Evolutionary conservation across 495 filamentous ascomycete genomes (phyloP), one percentile per base, ranked within the genome.

Genomic region (Copromyces sp.): DNA sequence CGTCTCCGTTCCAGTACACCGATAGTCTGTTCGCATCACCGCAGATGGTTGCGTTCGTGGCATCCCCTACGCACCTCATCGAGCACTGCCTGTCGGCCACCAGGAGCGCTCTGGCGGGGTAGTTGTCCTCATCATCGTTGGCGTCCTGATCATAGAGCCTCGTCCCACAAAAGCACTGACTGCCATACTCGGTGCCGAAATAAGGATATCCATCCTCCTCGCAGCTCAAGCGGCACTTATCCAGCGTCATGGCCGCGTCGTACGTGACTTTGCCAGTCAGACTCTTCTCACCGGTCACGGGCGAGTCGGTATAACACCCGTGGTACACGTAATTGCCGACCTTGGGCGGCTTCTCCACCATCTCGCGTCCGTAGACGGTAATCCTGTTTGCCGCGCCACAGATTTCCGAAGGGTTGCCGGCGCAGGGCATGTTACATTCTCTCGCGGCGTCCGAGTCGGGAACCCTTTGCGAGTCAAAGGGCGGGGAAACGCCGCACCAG

Each of bases 361-460:
- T 3, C 2, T 69, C 44, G 65, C 17, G 65, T 39, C n/a, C 74
- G 29, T 83, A 86, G n/a, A 86, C 68, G 45, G 77, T 80, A 7
- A 85, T 70, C 6, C 77, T 68, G 47, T 81, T 78, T 17, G 70
- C 75, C 17, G 74, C 82, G 20, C 85, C 85, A 73, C 85, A 87
- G 40, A 79, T 81, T 74, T 85, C 73, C 42, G 38, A 75, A 4
- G 72, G 40, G 24, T 84, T 75, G 32, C 84, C 85, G 37, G 76
- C 78, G 74, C 84, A 86, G 1, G 72, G 39, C 79, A 83, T 83
- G 74, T 61, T 79, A 75, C 84, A 86, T 20, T 86, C 82, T 37
- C 5, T 37, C 5, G 35, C 35, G 3, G 35, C 14, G 68, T 41
- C 24, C 35, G 35, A 37, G 35, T 71, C 44, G 6, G 76, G 38